Evolutionary conservation across 208 protist genomes (phyloP).

Genomic region (Herpetomonas samuelpessoai): DNA sequence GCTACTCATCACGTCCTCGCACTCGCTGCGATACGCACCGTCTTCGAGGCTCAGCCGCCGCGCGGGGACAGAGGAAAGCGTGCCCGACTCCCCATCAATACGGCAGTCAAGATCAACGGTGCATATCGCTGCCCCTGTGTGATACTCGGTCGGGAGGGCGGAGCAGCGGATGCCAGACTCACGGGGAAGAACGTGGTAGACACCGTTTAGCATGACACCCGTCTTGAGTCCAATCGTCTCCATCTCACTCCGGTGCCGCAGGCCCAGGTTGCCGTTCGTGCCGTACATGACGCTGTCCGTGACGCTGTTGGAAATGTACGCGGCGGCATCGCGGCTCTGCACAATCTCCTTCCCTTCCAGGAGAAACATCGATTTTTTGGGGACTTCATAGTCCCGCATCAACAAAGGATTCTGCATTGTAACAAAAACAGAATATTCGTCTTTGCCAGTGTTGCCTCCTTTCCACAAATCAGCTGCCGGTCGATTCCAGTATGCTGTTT

Average conservation of each 20-base stretch:
- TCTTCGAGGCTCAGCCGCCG: conserved; percentile 61
- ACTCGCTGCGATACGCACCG: conserved; percentile 71
- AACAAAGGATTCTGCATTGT: conserved; percentile 38
- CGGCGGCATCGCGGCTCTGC: conserved; percentile 67
- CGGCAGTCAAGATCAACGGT: conserved; percentile 66
- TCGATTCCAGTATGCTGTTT: too few species aligned
- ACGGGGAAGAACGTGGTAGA: conserved; percentile 58
- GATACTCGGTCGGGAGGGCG: conserved; percentile 37
- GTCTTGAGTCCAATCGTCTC: conserved; percentile 74
- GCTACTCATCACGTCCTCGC: conserved; percentile 70
- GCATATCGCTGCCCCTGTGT: conserved; percentile 71
- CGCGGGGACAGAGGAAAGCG: conserved; percentile 55
- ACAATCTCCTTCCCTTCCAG: conserved; percentile 75
- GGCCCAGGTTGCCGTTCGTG: conserved; percentile 81
- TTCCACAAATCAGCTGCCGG: too few species aligned
- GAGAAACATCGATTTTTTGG: conserved; percentile 79
- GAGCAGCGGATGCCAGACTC: conserved; percentile 27
- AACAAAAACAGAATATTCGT: too few species aligned
- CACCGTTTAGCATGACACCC: conserved; percentile 73
- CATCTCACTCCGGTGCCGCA: conserved; percentile 70
- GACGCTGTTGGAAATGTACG: conserved; percentile 76
- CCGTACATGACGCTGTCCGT: conserved; percentile 86
- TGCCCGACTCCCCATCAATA: conserved; percentile 80
- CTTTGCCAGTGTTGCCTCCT: too few species aligned
- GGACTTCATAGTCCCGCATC: conserved; percentile 83